A percentile compares a stretch with the other conserved stretches of the same genome.
Conservation (phyloP, 768 basidiomycete genomes). For the Boletus eberwhitei region DNA sequence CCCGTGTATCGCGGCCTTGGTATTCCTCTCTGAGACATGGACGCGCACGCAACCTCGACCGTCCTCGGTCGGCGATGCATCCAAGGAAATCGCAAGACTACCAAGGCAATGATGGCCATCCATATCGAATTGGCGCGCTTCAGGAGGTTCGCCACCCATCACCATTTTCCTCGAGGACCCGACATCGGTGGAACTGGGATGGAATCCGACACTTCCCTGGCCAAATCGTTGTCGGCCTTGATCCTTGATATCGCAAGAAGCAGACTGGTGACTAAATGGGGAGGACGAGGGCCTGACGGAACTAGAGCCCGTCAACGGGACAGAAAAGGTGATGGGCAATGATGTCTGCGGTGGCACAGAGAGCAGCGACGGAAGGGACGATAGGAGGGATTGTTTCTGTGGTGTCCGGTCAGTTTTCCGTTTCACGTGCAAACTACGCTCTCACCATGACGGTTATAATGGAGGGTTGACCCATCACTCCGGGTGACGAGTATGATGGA, state of each 20-base stretch:
- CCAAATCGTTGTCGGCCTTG: constrained; percentile 51
- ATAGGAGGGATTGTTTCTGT: constrained; percentile 64
- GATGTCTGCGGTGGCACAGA: constrained; percentile 60
- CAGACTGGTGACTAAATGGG: constrained; percentile 41
- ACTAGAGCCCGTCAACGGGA: constrained; percentile 41
- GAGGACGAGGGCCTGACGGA: constrained; percentile 39
- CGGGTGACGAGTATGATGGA: constrained; percentile 38
- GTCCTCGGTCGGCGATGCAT: constrained; percentile 57
- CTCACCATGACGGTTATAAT: constrained; percentile 69
- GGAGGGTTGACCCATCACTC: constrained; percentile 46
- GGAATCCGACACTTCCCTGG: constrained; percentile 40
- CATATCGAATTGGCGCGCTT: constrained; percentile 53
- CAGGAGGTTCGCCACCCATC: constrained; percentile 33
- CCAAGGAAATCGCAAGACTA: constrained; percentile 71
- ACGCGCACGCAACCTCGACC: constrained; percentile 75
- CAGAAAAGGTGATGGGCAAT: constrained; percentile 53
- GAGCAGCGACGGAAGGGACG: constrained; percentile 71
- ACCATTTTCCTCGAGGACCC: constrained; percentile 28
- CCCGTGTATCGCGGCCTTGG: constrained; percentile 8
- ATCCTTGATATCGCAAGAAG: constrained; percentile 46
- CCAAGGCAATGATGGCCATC: constrained; percentile 45
- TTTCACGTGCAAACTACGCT: not conserved
- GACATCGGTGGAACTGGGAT: constrained; percentile 43
- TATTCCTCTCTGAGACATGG: constrained; percentile 50
- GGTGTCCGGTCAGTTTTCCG: constrained; percentile 14